Evolutionary conservation across 768 basidiomycete genomes (phyloP), one percentile per base, ranked within the genome.

Genomic region (Macrocybe gigantea): DNA sequence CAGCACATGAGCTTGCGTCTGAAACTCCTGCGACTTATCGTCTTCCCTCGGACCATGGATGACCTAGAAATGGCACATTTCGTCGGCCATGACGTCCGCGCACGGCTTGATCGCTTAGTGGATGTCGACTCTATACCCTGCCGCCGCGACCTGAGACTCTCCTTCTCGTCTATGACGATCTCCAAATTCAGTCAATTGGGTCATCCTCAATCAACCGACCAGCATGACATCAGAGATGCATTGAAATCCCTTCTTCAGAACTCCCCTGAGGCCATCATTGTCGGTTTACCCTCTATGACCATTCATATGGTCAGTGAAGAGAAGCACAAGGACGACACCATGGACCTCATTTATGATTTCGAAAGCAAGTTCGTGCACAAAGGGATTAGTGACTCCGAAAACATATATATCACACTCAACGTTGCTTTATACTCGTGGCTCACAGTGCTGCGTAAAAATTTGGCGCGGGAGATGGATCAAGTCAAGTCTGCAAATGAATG

Each of bases 371-470:
- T 89, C 60, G 65, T 77, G 37, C 68, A 71, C 33, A 68, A 72
- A 49, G 77, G 74, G 22, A 68, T 70, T 64, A 68, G 72, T 54
- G 77, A 79, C 43, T 71, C 75, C 31, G 83, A 89, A 54, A 85
- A 88, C 54, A 89, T 93, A 47, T 91, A 85, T 63, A 88, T 93
- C 64, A 85, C 88, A 3, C 71, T 93, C 53, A 92, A 93, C 67
- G 80, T 90, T 58, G 76, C 83, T 0, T 69, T 91, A 1, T 91
- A 91, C 58, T 79, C 86, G 7, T 90, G 88, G 87, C 75, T 92
- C 39, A 88, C 85, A 1, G 64, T 84, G 15, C 72, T 90, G 36
- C 79, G 86, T 49, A 90, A 88, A 63, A 87, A 80, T 50, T 66
- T 90, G 55, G 72, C 81, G 10, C 70, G 84, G 47, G 90, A 91